Evolutionary conservation across 2,329 filamentous ascomycete genomes (phyloP).

Genomic region (Diaporthe longicolla): DNA sequence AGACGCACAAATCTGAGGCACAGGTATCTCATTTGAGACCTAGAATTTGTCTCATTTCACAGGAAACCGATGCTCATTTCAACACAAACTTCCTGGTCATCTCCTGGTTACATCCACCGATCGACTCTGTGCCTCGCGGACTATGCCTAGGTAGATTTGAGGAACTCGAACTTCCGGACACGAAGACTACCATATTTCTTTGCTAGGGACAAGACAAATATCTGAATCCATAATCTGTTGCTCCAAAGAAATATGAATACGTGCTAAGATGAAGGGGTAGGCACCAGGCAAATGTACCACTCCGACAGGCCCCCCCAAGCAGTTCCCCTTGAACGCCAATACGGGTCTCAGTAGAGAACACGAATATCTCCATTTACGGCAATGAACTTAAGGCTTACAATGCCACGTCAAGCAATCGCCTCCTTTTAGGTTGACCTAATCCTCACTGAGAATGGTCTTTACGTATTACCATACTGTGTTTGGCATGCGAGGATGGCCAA

Average conservation of each 20-base stretch:
- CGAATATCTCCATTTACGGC: not conserved
- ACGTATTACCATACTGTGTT: too few relatives aligned
- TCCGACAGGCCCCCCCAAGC: not conserved
- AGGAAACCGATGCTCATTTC: too few relatives aligned
- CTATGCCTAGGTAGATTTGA: not conserved
- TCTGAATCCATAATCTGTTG: too few relatives aligned
- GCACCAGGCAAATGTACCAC: not conserved
- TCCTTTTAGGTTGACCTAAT: too few relatives aligned
- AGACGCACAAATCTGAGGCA: too few relatives aligned
- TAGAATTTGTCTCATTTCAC: too few relatives aligned
- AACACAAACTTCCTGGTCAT: too few relatives aligned
- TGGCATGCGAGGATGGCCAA: too few relatives aligned
- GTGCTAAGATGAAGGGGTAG: not conserved
- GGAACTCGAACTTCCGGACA: too few relatives aligned
- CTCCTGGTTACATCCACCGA: not conserved
- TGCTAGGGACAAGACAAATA: not conserved
- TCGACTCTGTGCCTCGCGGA: not conserved
- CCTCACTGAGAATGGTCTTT: too few relatives aligned
- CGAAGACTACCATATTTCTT: not conserved
- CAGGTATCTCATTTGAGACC: too few relatives aligned
- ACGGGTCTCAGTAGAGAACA: not conserved
- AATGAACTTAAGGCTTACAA: not conserved
- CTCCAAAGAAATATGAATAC: not conserved
- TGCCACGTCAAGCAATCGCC: not conserved
- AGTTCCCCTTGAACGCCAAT: not conserved